phyloP scores from a whole-genome alignment of 768 basidiomycete species.

The Hortiboletus flavorubellus region DNA sequence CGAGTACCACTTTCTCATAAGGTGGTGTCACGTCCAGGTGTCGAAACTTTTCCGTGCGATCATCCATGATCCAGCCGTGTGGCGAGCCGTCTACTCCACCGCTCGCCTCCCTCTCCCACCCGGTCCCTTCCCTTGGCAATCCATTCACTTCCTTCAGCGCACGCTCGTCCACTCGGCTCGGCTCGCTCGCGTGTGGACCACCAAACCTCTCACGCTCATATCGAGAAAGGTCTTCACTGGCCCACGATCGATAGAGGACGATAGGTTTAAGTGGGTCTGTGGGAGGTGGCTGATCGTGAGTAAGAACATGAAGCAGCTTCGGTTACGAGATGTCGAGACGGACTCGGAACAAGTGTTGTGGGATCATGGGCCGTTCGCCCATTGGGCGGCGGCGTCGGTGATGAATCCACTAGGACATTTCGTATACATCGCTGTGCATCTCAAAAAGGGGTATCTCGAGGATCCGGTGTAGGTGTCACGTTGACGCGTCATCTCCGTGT shows the following conservation, averaged over 20 bases:
- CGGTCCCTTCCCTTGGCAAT: conserved; percentile 22
- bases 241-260: conserved; percentile 5
- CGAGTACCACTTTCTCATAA: not conserved
- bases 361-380: conserved; percentile 6
- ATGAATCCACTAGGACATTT: conserved; percentile 9
- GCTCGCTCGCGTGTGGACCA: conserved; percentile 13
- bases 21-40: conserved; percentile 6
- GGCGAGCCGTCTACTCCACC: conserved; percentile 12
- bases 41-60: conserved; percentile 12
- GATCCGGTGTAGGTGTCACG: conserved; percentile 17
- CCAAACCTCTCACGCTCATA: conserved; percentile 9
- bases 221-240: conserved; percentile 1
- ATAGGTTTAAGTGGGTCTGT: conserved; percentile 13
- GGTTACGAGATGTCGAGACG: conserved; percentile 15
- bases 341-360: conserved; percentile 14
- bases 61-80: conserved; percentile 9
- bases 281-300: conserved; percentile 21
- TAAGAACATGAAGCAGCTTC: conserved; percentile 10
- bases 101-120: conserved; percentile 15
- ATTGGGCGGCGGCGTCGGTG: conserved; percentile 12
- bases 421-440: conserved; percentile 15
- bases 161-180: conserved; percentile 17
- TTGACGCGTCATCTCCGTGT: not conserved
- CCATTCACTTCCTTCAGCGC: conserved; percentile 14
- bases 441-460: not conserved